A percentile compares a stretch with the other conserved stretches of the same genome.
Conservation (phyloP, 169 alveolate genomes). For the Perkinsus chesapeaki region DNA sequence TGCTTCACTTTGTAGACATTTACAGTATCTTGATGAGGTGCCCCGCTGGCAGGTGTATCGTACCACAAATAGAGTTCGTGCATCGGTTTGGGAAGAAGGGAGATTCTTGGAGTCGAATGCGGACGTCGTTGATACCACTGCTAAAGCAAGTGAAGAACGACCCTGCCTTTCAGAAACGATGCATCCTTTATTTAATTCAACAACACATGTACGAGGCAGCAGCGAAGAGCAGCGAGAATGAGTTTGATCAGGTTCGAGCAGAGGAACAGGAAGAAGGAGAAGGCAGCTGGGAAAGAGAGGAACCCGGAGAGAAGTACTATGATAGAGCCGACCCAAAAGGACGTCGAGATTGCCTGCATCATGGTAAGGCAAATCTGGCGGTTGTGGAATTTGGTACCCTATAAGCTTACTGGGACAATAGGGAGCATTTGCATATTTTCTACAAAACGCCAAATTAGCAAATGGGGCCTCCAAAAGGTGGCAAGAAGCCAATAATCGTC, state of each 20-base stretch:
- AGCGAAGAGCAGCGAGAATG: no score
- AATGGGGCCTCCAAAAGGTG: no score
- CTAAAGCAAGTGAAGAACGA: not conserved
- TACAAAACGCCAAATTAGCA: no score
- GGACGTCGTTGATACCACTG: not conserved
- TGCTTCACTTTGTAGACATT: no score
- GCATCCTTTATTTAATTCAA: not conserved
- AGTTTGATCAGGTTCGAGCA: not conserved
- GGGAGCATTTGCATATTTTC: no score
- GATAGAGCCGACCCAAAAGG: not conserved
- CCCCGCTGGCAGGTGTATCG: not conserved
- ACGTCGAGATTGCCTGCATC: not conserved
- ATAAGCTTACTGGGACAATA: no score
- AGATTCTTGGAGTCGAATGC: not conserved
- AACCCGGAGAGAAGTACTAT: not conserved
- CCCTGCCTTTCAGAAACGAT: not conserved
- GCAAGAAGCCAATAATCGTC: no score
- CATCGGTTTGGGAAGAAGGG: not conserved
- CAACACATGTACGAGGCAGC: not conserved
- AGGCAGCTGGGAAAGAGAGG: not conserved
- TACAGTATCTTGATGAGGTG: not conserved
- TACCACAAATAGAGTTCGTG: not conserved
- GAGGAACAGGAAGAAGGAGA: not conserved
- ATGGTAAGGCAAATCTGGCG: no score
- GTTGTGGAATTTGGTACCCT: no score